phyloP scores from a whole-genome alignment of 495 filamentous ascomycete species.

The Penicillium goetzii region DNA sequence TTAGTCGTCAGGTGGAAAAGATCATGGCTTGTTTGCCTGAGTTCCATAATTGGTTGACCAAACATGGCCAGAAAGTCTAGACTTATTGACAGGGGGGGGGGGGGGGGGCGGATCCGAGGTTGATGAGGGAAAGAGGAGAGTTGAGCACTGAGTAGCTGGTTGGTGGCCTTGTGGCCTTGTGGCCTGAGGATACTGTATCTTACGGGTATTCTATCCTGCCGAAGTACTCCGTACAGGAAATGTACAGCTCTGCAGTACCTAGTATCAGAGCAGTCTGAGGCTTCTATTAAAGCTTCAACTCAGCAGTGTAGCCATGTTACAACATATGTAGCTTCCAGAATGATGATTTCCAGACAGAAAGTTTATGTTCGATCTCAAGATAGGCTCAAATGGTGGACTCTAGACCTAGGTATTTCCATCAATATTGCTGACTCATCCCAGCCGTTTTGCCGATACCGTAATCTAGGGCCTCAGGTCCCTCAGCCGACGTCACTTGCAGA shows the following conservation, averaged over 20 bases:
- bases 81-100: background rate
- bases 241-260: background rate
- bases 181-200: background rate
- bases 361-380: background rate
- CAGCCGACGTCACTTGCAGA: background rate
- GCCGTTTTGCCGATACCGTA: background rate
- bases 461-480: background rate
- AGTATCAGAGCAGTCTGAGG: background rate
- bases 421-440: background rate
- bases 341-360: background rate
- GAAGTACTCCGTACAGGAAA: background rate
- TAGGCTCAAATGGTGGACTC: too few relatives aligned
- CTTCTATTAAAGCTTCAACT: background rate
- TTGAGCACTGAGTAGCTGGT: background rate
- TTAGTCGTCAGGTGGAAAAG: background rate
- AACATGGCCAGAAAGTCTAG: background rate
- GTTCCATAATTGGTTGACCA: background rate
- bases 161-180: background rate
- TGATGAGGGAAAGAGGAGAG: background rate
- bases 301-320: background rate
- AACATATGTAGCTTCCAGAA: background rate
- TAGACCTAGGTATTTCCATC: background rate
- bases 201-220: background rate
- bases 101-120: too few relatives aligned
- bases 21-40: constrained; percentile 2